A percentile compares a stretch with the other conserved stretches of the same genome.
Evolutionary conservation across 148 eudicot species (phyloP).

Genomic region (Rhododendron ovatum): DNA sequence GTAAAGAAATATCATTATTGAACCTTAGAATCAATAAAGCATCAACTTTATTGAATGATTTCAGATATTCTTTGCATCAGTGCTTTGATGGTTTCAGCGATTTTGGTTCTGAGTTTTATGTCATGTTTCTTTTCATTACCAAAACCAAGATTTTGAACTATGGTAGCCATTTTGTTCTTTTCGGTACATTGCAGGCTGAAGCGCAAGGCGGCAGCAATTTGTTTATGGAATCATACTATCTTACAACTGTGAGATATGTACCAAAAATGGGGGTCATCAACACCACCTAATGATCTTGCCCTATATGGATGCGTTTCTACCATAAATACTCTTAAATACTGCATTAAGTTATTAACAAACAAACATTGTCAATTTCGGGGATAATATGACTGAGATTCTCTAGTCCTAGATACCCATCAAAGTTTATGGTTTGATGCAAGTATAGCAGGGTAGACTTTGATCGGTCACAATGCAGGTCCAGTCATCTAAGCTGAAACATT

Average conservation of each 20-base stretch:
- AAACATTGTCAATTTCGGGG: not conserved
- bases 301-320: not conserved
- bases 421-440: not conserved
- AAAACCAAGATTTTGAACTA: not conserved
- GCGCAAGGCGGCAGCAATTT: not conserved
- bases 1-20: not conserved
- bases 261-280: not conserved
- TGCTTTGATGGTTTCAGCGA: not conserved
- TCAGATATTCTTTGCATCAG: not conserved
- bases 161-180: not conserved
- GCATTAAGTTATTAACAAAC: not conserved
- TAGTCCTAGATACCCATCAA: constrained; percentile 3
- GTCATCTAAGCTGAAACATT: not conserved
- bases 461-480: not conserved
- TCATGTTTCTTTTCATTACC: not conserved
- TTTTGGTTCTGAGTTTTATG: not conserved
- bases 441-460: not conserved
- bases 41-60: not conserved
- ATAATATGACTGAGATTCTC: not conserved
- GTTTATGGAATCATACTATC: not conserved
- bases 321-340: not conserved
- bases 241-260: not conserved
- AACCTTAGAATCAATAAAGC: not conserved
- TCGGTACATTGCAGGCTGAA: not conserved
- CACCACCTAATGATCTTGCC: not conserved